Percentiles rank a stretch among this genome's conserved stretches.
Evolutionary conservation across 73 alveolate genomes (phyloP).

Genomic region (Paramecium pentaurelia): DNA sequence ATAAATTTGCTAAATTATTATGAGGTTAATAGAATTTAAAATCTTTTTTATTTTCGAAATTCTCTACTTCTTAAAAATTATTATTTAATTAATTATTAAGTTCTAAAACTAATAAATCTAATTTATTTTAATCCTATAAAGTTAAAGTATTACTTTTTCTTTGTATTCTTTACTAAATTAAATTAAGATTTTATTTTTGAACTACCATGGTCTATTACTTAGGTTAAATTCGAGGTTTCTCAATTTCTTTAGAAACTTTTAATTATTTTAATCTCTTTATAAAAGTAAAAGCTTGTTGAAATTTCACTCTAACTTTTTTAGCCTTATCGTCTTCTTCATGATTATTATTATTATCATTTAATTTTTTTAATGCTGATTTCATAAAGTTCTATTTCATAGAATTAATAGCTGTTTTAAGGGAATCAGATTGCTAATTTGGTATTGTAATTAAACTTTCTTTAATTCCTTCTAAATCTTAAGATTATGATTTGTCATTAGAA

Average conservation of each 20-base stretch:
- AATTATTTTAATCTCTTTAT: not conserved
- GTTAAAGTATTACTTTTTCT: not conserved
- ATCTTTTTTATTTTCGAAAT: not conserved
- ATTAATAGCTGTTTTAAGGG: not conserved
- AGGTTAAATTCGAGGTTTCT: not conserved
- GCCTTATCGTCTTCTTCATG: not conserved
- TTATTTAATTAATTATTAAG: not conserved
- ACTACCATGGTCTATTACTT: not conserved
- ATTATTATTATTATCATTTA: not conserved
- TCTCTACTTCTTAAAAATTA: not conserved
- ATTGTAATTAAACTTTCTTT: not conserved
- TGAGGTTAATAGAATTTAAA: slow-evolving; percentile 20
- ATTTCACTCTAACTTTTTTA: not conserved
- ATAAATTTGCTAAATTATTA: not conserved
- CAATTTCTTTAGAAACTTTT: not conserved
- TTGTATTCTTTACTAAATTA: not conserved
- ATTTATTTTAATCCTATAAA: not conserved
- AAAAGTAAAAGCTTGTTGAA: not conserved
- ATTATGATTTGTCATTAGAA: not conserved
- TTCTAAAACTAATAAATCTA: not conserved
- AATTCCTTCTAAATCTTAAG: not conserved
- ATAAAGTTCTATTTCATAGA: not conserved
- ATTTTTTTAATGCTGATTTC: not conserved
- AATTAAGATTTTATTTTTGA: not conserved
- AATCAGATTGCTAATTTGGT: not conserved